Evolutionary conservation across 2,329 filamentous ascomycete species (phyloP), one percentile per base, ranked within the genome.

Genomic region (Colletotrichum gigasporum): DNA sequence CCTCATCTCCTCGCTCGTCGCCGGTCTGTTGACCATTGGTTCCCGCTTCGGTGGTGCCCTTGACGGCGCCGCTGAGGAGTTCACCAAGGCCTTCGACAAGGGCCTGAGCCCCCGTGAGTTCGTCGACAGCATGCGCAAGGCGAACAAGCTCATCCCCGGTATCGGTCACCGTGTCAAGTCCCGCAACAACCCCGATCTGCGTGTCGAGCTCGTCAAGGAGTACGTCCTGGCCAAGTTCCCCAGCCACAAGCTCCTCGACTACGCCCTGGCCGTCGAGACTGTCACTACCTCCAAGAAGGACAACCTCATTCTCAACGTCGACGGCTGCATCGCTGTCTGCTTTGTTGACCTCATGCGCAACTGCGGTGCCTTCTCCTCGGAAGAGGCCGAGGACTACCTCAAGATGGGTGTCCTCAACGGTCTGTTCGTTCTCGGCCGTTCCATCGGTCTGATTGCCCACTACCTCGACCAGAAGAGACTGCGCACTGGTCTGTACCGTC

Each of bases 221-320:
- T 99, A 96, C 81, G 96, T 97, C 77, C 87, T 94, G 83, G 92
- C 94, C 86, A 93, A 96, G 85, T 99, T 99, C 91, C 94, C 96
- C 73, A 94, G 84, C 84, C 93, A 92, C 88, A 98, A 98, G 89
- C 90, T 98, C 78, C 93, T 99, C 78, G 96, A 99, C 85, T 99
- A 97, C 80, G 96, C 96, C 71, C 89, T 99, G 76, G 96, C 96
- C 47, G 96, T 99, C 71, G 96, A 99, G 89, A 92, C 92, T 10
- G 96, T 99, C 69, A 99, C 96, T 59, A 99, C 96, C 52, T 97
- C 94, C 70, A 99, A 99, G 92, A 99, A 99, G 89, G 96, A 99
- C 85, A 99, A 98, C 87, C 89, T 99, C 72, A 99, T 99, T 74
- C 90, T 99, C 75, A 99, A 99, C 87, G 96, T 99, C 65, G 96